Conservation (phyloP, 1,139 yeast genomes). For the Geotrichum reessii region DNA sequence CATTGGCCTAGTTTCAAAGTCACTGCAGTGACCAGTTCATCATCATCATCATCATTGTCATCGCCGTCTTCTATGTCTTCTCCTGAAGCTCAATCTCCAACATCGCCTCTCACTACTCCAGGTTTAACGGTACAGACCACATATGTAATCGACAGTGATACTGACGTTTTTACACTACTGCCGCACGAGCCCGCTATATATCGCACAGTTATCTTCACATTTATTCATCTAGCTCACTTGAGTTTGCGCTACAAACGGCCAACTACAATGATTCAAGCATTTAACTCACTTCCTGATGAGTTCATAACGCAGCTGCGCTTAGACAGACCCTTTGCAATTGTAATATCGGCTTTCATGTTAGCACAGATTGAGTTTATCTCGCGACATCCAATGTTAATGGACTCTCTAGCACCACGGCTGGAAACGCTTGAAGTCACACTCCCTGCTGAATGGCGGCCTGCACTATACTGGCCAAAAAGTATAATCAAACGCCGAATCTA, state of each 20-base stretch:
- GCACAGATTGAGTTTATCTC: slow-evolving; percentile 11
- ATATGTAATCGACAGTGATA: neutral
- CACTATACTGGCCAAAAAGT: slow-evolving; percentile 13
- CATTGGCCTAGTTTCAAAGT: neutral
- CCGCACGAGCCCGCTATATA: slow-evolving; percentile 9
- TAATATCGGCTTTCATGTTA: slow-evolving; percentile 9
- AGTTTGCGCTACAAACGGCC: slow-evolving; percentile 1
- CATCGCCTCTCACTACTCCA: neutral
- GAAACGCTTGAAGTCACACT: slow-evolving; percentile 1
- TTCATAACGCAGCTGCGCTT: slow-evolving; percentile 1
- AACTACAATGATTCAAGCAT: slow-evolving; percentile 1
- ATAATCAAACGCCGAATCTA: slow-evolving; percentile 2
- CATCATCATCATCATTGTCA: slow-evolving; percentile 6
- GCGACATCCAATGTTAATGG: slow-evolving; percentile 4
- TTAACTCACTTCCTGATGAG: slow-evolving; percentile 12
- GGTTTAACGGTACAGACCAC: neutral
- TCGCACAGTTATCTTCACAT: slow-evolving; percentile 6
- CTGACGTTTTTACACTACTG: neutral
- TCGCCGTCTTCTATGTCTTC: neutral
- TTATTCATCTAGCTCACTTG: slow-evolving; percentile 6
- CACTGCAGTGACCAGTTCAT: neutral
- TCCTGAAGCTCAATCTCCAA: neutral
- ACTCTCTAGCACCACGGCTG: slow-evolving; percentile 3
- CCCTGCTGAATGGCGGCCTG: slow-evolving; percentile 7
- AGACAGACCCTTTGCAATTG: slow-evolving; percentile 9